Evolutionary conservation across 1,284 basidiomycete genomes (phyloP).

Genomic region (Kalmanozyma brasiliensis): DNA sequence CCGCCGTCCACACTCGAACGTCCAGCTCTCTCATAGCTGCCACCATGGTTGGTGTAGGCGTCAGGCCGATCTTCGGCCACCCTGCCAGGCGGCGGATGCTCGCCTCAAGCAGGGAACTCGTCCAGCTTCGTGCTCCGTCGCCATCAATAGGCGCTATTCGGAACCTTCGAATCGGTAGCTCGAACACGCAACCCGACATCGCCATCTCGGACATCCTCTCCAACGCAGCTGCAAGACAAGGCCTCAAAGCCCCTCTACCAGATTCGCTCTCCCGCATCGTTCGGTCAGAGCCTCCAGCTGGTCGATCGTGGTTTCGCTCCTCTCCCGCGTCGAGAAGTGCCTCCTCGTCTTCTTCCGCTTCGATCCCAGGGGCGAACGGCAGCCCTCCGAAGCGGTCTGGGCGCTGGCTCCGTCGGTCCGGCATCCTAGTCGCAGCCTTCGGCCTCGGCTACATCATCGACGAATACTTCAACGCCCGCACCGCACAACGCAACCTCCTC

Average conservation of each 20-base stretch:
- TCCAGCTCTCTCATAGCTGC: background rate
- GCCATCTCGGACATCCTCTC: constrained; percentile 37
- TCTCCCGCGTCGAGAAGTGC: constrained; percentile 3
- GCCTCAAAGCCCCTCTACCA: constrained; percentile 17
- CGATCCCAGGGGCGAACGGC: background rate
- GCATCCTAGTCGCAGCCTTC: constrained; percentile 10
- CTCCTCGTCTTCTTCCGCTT: constrained; percentile 6
- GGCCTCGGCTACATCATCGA: constrained; percentile 37
- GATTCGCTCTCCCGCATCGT: constrained; percentile 23
- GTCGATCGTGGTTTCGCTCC: constrained; percentile 29
- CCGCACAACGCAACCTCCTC: constrained; percentile 51
- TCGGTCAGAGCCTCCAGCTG: constrained; percentile 15
- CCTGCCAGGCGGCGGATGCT: constrained; percentile 1
- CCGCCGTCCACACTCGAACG: background rate
- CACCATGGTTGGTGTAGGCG: background rate
- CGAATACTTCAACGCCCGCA: constrained; percentile 43
- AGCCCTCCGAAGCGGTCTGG: constrained; percentile 1
- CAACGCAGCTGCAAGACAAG: constrained; percentile 29
- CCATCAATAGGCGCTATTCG: constrained; percentile 11
- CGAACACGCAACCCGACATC: constrained; percentile 26
- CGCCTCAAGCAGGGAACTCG: too few relatives aligned
- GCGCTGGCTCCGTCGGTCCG: constrained; percentile 17
- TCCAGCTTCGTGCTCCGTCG: too few relatives aligned
- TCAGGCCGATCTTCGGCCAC: constrained; percentile 5
- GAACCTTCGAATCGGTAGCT: constrained; percentile 24